Base-by-base conservation (phyloP, 208 protist genomes). In the Herpetomonas samuelpessoai region DNA sequence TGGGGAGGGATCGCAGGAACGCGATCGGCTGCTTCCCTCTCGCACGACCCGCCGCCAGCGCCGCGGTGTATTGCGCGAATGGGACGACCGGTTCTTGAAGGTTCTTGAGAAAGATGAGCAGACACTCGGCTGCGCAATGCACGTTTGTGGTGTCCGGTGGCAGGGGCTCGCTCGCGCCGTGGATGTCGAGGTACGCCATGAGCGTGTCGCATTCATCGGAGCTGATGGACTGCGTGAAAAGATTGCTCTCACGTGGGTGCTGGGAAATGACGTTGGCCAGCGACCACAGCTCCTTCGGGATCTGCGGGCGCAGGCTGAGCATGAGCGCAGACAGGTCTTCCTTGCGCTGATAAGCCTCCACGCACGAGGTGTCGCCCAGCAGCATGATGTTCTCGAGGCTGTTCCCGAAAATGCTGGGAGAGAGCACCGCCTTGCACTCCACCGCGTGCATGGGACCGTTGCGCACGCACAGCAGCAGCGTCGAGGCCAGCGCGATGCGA, bases 271-370 rank as follows among this genome's bases (percentile, higher is more conserved):
- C 83, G 57, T 94, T 79, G 48, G 71, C 76, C 19, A 94, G 51
- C 54, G 76, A 79, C 86, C 87, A 96, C 27, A 93, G 55, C 69
- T 96, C 87, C 72, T 96, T 96, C n/a, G 87, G 85, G 9, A 96
- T 46, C 47, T 90, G 75, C 25, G 86, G 84, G 24, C 71, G 64
- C 58, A 78, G 56, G 25, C 57, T 47, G 19, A 45, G 50, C 71
- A 76, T 60, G 63, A 74, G 38, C 35, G 60, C 50, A 29, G 74
- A 66, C 9, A 78, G 59, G 53, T 81, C 71, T 0, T 29, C 65
- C 27, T 74, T 74, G 48, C 62, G 45, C 27, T 70, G 68, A 61
- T 95, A 95, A 19, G 81, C 89, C 60, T 71, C 67, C 22, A 76
- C 24, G 61, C 83, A 92, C 14, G 77, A 71, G 22, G 72, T 41